phyloP scores from a whole-genome alignment of 75 land plant species.

The Isoetes taiwanensis region DNA sequence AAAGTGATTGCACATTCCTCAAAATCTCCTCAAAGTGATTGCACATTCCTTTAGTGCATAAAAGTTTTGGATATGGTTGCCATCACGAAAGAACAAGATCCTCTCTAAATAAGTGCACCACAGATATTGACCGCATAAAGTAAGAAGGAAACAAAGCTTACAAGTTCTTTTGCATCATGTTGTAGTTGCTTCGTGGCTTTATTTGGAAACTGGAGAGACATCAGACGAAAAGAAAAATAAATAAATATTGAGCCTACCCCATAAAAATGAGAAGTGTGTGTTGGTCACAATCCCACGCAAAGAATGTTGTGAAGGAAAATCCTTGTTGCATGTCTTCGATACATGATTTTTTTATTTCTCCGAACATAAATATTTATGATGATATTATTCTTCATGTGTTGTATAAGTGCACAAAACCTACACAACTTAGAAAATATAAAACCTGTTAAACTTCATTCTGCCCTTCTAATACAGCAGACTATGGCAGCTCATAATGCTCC shows the following conservation, averaged over 20 bases:
- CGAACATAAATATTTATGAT: too few relatives aligned
- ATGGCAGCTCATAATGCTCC: too few relatives aligned
- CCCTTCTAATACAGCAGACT: too few relatives aligned
- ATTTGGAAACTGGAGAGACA: slow-evolving; percentile 60
- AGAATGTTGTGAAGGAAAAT: slow-evolving; percentile 82
- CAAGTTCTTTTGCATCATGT: slow-evolving; percentile 90
- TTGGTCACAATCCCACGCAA: slow-evolving; percentile 54
- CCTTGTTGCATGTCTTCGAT: slow-evolving; percentile 90
- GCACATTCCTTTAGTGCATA: slow-evolving; percentile 80
- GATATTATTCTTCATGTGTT: too few relatives aligned
- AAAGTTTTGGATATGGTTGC: slow-evolving; percentile 74
- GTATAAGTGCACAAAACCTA: too few relatives aligned
- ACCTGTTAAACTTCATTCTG: too few relatives aligned
- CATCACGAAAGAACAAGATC: slow-evolving; percentile 48
- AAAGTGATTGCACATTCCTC: slow-evolving; percentile 91
- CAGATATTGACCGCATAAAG: background rate
- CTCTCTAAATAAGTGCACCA: background rate
- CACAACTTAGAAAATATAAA: too few relatives aligned
- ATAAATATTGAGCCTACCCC: background rate
- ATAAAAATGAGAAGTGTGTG: background rate
- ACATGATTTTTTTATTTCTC: slow-evolving; percentile 20
- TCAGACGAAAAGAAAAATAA: slow-evolving; percentile 8
- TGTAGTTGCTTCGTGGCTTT: slow-evolving; percentile 88
- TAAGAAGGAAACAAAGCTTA: slow-evolving; percentile 15
- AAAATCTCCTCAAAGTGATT: slow-evolving; percentile 86